Base-by-base conservation (phyloP, 192 early-diverging fungal genomes). In the Ramicandelaber brevisporus region DNA sequence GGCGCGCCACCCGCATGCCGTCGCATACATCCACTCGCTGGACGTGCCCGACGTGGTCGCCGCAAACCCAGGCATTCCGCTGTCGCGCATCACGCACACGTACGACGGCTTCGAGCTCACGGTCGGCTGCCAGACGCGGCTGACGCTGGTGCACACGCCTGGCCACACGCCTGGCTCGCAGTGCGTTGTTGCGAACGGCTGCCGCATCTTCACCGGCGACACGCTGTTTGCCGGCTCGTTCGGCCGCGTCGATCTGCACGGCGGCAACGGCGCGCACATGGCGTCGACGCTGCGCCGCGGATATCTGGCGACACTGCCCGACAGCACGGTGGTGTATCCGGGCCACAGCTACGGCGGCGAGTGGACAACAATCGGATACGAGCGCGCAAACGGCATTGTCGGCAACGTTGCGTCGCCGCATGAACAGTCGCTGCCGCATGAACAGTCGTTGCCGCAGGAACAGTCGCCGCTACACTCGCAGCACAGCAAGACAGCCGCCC, bases 151-250 rank as follows among this genome's bases (percentile, higher is more conserved):
- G 19, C 87, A 93, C 42, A 85, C 78, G n/a, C 87, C 87, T 1
- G 87, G 87, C 9, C 87, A 93, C 41, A 78, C 87, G 14, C 64
- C 68, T 2, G 87, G 87, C 5, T 76, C 70, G 33, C 79, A 86
- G 46, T 76, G 73, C 33, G 33, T 93, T 11, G 24, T 87, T 24
- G 59, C 89, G 4, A 82, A 80, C 51, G 54, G 48, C 2, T 54
- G 46, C 22, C 47, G 80, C 17, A 51, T 93, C 38, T 55, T 93
- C 21, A 72, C 70, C 17, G 85, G 85, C 8, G 87, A 93, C 39
- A 86, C 81, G 9, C 49, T 93, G 24, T 85, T 82, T 40, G 70
- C 73, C 0, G 59, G 69, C 9, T 35, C 51, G 8, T 85, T 75
- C 38, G 84, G 85, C 2, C 62, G 87, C 23, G 54, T 70, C 0